Base-by-base conservation (phyloP, 345 rosid genomes). In the Linum lewisii region DNA sequence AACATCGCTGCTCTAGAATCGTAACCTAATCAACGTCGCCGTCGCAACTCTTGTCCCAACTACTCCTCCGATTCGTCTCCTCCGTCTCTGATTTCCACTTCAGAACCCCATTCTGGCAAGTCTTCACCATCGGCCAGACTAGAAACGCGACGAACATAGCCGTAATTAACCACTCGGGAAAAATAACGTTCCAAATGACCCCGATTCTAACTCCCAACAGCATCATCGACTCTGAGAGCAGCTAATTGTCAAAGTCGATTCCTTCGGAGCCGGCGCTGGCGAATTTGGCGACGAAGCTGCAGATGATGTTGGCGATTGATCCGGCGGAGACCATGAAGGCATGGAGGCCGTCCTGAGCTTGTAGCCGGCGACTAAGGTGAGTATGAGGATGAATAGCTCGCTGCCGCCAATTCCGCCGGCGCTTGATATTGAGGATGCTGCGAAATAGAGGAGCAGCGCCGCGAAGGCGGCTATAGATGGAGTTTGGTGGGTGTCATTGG, bases 351-450 rank as follows among this genome's bases (percentile, higher is more conserved):
- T 76, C 76, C 79, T 86, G 60, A 92, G 86, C 76, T 88, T 87
- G 11, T 88, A 34, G 23, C 90, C 85, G 54, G 86, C 86, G 5
- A 83, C 71, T 24, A 88, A 71, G 13, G 81, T 85, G 63, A 92
- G 68, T 42, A 92, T 78, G 0, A 96, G 98, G 32, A 88, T 83
- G 62, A 73, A 92, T 24, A 92, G 64, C 6, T 95, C 98, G 20
- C 97, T 96, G 6, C 93, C 98, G 0, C 98, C 96, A 26, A 88
- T 81, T 21, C 96, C 98, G 16, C 95, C 98, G 1, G 96, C 98
- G 63, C 96, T 88, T 0, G 98, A 88, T 16, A 88, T 74, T 0
- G 90, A 61, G 14, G 93, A 76, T 32, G 95, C 88, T 4, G 80
- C 9, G 75, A 88, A 91, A 23, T 96, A 86, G 1, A 81, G 62